These are phyloP conservation scores for Iodosphaeria phyllophila DNA, from an alignment of 2,329 filamentous ascomycete genomes.

Conservation along the genomic window DNA sequence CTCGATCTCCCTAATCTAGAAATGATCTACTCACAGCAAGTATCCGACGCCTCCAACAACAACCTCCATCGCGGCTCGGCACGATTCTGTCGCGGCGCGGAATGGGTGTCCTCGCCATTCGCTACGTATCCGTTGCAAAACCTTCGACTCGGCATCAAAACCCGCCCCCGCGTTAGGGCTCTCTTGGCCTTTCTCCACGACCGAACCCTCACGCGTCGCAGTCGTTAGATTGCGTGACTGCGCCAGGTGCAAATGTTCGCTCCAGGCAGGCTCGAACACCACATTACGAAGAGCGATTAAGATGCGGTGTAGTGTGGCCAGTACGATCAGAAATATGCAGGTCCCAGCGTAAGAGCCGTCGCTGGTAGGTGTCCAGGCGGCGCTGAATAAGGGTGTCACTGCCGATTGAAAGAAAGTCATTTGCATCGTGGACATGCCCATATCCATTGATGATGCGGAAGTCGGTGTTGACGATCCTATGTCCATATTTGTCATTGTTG, in stretches of 20 bases:
- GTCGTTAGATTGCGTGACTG: neutral
- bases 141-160: neutral
- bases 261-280: constrained; percentile 1
- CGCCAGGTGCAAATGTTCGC: neutral
- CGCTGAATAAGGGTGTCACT: constrained; percentile 48
- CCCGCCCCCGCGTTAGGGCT: neutral
- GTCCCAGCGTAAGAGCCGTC: constrained; percentile 66
- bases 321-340: constrained; percentile 73
- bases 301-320: constrained; percentile 50
- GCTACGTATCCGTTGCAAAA: neutral
- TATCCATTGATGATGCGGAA: constrained; percentile 6
- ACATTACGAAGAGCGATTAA: constrained; percentile 36
- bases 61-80: constrained; percentile 8
- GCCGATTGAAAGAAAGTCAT: constrained; percentile 32
- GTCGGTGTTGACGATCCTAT: too few relatives aligned
- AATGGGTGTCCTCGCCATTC: constrained; percentile 6
- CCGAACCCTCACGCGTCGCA: neutral
- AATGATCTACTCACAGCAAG: constrained; percentile 10
- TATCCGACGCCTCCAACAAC: constrained; percentile 11
- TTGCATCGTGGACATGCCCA: constrained; percentile 10
- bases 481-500: constrained; percentile 3
- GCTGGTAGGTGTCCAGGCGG: constrained; percentile 53
- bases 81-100: constrained; percentile 10
- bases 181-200: neutral
- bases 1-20: neutral